Evolutionary conservation across 306 rosid genomes (phyloP).

Genomic region (Vigna radiata): DNA sequence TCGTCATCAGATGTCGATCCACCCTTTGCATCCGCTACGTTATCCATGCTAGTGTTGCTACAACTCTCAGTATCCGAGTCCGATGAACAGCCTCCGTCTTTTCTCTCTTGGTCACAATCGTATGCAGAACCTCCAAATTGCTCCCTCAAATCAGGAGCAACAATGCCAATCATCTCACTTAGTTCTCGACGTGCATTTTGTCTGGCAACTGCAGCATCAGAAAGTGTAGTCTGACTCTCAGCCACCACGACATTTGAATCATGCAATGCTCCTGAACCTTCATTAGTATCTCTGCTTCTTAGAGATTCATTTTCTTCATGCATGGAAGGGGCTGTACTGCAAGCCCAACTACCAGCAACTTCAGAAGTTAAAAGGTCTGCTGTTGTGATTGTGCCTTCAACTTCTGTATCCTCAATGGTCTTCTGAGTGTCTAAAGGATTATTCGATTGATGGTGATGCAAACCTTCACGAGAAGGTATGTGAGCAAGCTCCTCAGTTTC

Average conservation of each 20-base stretch:
- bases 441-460: slow-evolving; percentile 57
- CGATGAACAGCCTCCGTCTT: slow-evolving; percentile 42
- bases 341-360: slow-evolving; percentile 94
- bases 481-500: slow-evolving; percentile 67
- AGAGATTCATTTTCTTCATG: slow-evolving; percentile 77
- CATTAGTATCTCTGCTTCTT: slow-evolving; percentile 57
- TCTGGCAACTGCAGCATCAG: slow-evolving; percentile 49
- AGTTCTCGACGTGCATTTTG: slow-evolving; percentile 70
- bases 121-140: slow-evolving; percentile 61
- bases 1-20: slow-evolving; percentile 73
- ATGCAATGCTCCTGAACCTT: slow-evolving; percentile 55
- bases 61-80: slow-evolving; percentile 69
- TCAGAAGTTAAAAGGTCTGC: slow-evolving; percentile 89
- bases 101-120: slow-evolving; percentile 48
- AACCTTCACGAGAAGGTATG: slow-evolving; percentile 50
- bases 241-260: slow-evolving; percentile 62
- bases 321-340: slow-evolving; percentile 81
- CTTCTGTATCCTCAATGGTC: slow-evolving; percentile 69
- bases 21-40: slow-evolving; percentile 40
- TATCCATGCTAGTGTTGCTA: slow-evolving; percentile 51
- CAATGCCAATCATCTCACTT: slow-evolving; percentile 87
- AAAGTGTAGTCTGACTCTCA: slow-evolving; percentile 66
- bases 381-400: slow-evolving; percentile 66
- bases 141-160: slow-evolving; percentile 81
- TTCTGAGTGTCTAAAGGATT: slow-evolving; percentile 55